Conservation (phyloP, 768 basidiomycete genomes). For the Strobilomyces dryophilus region DNA sequence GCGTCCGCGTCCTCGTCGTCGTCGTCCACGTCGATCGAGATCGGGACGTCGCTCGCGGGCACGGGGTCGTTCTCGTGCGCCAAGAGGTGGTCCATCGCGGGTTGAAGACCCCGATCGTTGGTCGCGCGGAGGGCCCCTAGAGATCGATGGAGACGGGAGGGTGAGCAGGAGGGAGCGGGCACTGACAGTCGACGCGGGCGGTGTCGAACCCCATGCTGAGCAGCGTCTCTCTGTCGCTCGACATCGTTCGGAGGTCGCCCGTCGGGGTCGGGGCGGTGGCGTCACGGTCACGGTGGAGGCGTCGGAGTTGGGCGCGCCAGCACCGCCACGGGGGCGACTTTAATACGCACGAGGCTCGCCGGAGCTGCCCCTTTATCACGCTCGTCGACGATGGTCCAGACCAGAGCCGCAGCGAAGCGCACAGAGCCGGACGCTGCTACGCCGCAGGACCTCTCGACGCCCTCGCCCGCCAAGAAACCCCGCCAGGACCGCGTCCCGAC, state of each 20-base stretch:
- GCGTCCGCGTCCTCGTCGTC: constrained; percentile 64
- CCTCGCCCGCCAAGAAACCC: neutral
- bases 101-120: constrained; percentile 78
- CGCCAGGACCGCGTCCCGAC: neutral
- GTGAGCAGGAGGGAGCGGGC: too few relatives aligned
- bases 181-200: constrained; percentile 82
- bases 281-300: too few relatives aligned
- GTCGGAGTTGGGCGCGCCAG: too few relatives aligned
- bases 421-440: neutral
- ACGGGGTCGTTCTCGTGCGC: constrained; percentile 75
- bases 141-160: too few relatives aligned
- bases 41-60: constrained; percentile 38
- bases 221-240: constrained; percentile 68
- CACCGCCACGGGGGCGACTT: too few relatives aligned
- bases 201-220: constrained; percentile 61
- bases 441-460: too few relatives aligned
- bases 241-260: too few relatives aligned
- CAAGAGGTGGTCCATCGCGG: constrained; percentile 86
- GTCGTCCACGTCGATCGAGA: constrained; percentile 36
- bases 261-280: too few relatives aligned
- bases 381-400: constrained; percentile 2
- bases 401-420: neutral
- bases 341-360: too few relatives aligned
- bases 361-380: too few relatives aligned
- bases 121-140: constrained; percentile 90